Percentiles rank a stretch among this genome's conserved stretches.
phyloP scores from a whole-genome alignment of 495 filamentous ascomycete species.

The Penicillium odoratum region DNA sequence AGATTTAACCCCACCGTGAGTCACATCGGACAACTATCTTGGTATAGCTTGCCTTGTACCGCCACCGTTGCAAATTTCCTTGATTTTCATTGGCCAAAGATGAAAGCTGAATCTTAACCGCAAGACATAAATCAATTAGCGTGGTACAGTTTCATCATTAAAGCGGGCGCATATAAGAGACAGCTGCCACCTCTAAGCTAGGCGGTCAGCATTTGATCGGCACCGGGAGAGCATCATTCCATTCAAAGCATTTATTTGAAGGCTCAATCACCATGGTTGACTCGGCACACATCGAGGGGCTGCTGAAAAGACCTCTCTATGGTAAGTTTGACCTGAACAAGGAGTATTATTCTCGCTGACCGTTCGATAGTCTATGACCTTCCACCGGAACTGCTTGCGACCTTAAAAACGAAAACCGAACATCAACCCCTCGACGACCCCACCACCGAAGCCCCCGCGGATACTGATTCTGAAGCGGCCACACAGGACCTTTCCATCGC shows the following conservation, averaged over 20 bases:
- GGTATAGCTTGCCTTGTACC: constrained; percentile 6
- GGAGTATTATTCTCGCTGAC: constrained; percentile 21
- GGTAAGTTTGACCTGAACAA: constrained; percentile 27
- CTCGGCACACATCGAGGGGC: constrained; percentile 41
- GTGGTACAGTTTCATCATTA: too few species aligned
- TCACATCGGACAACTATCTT: constrained; percentile 7
- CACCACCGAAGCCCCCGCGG: constrained; percentile 16
- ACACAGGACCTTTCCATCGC: constrained; percentile 46
- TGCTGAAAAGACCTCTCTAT: constrained; percentile 65
- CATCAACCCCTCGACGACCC: constrained; percentile 33
- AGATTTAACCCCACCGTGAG: constrained; percentile 4
- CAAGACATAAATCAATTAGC: neutral
- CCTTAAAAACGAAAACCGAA: constrained; percentile 59
- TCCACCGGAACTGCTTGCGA: constrained; percentile 71
- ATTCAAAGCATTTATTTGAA: constrained; percentile 11
- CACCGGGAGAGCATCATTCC: constrained; percentile 20
- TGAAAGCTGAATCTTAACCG: neutral
- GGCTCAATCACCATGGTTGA: constrained; percentile 21
- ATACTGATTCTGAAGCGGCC: constrained; percentile 25
- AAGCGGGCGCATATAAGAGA: neutral
- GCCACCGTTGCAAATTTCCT: neutral
- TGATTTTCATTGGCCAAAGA: neutral
- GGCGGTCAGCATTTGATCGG: constrained; percentile 7
- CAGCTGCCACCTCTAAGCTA: constrained; percentile 1
- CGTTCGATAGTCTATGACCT: constrained; percentile 73